phyloP scores from a whole-genome alignment of 2,329 filamentous ascomycete species.

The Orbilia quercus region DNA sequence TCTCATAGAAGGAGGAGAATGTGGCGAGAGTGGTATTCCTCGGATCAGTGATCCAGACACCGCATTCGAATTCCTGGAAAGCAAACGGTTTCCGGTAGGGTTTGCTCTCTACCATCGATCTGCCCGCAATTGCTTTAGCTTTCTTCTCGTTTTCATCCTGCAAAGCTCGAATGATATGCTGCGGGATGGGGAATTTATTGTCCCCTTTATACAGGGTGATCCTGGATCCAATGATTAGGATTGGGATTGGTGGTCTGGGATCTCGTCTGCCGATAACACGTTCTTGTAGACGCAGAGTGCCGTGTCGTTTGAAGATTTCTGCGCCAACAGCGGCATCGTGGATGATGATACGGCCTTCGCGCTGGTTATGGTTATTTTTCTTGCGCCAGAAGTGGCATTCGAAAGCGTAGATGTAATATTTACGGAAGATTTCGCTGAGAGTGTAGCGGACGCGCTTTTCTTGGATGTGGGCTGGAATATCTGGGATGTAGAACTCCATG shows the following conservation, averaged over 20 bases:
- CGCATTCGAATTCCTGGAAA: slow-evolving; percentile 34
- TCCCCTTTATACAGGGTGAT: slow-evolving; percentile 25
- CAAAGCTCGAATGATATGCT: slow-evolving; percentile 18
- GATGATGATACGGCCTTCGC: slow-evolving; percentile 25
- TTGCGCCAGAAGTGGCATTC: slow-evolving; percentile 20
- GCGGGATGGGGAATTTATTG: not conserved
- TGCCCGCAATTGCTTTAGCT: slow-evolving; percentile 3
- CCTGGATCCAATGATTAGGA: slow-evolving; percentile 23
- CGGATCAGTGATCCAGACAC: slow-evolving; percentile 46
- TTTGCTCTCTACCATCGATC: slow-evolving; percentile 12
- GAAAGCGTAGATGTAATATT: slow-evolving; percentile 42
- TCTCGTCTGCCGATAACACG: not conserved
- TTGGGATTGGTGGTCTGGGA: not conserved
- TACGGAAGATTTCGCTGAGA: slow-evolving; percentile 21
- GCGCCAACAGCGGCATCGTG: slow-evolving; percentile 21
- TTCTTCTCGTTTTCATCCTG: slow-evolving; percentile 22
- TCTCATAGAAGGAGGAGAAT: slow-evolving; percentile 28
- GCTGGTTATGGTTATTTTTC: not conserved
- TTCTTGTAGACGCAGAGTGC: not conserved
- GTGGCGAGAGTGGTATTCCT: slow-evolving; percentile 28
- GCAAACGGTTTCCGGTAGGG: slow-evolving; percentile 20
- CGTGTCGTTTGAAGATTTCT: slow-evolving; percentile 31
- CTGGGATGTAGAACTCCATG: slow-evolving; percentile 50
- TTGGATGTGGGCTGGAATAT: slow-evolving; percentile 20
- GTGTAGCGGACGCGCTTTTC: slow-evolving; percentile 14